phyloP scores from a whole-genome alignment of 805 yeast species.

The Candida ponderosae region DNA sequence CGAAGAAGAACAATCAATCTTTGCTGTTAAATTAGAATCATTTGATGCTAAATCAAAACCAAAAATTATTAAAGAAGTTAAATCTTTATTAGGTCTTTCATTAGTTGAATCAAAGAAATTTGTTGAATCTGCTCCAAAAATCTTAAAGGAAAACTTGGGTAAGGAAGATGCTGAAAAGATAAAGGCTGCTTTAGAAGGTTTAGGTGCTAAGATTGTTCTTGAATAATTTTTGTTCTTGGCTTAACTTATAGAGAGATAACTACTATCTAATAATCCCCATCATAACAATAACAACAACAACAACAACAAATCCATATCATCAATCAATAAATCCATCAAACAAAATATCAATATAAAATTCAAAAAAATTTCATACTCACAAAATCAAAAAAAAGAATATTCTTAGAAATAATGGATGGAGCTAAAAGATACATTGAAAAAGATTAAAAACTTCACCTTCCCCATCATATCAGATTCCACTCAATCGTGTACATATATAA shows the following conservation, averaged over 20 bases:
- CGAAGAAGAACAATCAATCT: conserved; percentile 87
- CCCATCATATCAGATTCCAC: too few species aligned
- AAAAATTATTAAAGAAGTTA: conserved; percentile 95
- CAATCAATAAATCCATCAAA: too few species aligned
- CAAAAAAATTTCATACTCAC: too few species aligned
- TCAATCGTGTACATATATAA: too few species aligned
- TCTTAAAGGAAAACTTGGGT: conserved; percentile 88
- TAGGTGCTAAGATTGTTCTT: conserved; percentile 88
- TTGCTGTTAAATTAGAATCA: conserved; percentile 84
- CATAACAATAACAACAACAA: too few species aligned
- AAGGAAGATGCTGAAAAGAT: conserved; percentile 98
- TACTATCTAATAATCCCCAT: too few species aligned
- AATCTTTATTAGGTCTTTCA: conserved; percentile 81
- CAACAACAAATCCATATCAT: too few species aligned
- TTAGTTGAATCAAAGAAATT: conserved; percentile 96
- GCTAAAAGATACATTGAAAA: too few species aligned
- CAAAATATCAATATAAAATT: too few species aligned
- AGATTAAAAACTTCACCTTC: too few species aligned
- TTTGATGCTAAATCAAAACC: conserved; percentile 95
- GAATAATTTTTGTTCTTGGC: conserved; percentile 44
- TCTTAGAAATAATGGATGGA: too few species aligned
- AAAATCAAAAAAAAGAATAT: too few species aligned
- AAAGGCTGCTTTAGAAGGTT: conserved; percentile 83
- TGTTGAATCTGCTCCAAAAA: conserved; percentile 96
- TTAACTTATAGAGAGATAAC: not conserved